Conservation (phyloP, 2,329 filamentous ascomycete species). For the Ilyonectria mors-panacis region DNA sequence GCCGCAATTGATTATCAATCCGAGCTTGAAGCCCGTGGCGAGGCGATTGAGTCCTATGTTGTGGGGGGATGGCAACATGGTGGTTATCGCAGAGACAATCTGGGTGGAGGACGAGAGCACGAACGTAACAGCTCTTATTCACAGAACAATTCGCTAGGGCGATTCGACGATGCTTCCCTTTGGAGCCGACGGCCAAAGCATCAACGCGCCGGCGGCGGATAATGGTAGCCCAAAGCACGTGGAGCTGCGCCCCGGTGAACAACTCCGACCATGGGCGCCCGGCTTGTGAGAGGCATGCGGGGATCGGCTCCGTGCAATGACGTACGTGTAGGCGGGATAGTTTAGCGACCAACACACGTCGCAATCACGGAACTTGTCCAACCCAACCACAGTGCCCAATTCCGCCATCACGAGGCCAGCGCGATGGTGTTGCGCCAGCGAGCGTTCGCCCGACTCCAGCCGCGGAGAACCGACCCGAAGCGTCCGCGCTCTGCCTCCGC, state of each 20-base stretch:
- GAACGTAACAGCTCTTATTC: conserved; percentile 19
- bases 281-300: conserved; percentile 15
- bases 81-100: conserved; percentile 11
- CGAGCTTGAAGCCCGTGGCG: neutral
- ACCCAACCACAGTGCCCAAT: conserved; percentile 1
- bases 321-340: neutral
- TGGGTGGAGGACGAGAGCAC: conserved; percentile 1
- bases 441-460: conserved; percentile 38
- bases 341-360: neutral
- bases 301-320: conserved; percentile 12
- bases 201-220: conserved; percentile 3
- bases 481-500: conserved; percentile 18
- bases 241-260: neutral
- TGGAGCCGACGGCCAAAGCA: conserved; percentile 3
- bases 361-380: neutral
- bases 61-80: neutral
- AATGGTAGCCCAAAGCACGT: neutral
- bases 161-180: neutral
- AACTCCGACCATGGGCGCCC: conserved; percentile 18
- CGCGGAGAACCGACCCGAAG: conserved; percentile 45
- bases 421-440: neutral
- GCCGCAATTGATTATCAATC: conserved; percentile 16
- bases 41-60: conserved; percentile 1
- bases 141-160: neutral
- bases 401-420: conserved; percentile 12